These are phyloP conservation scores for Crithidia expoeki DNA, from an alignment of 208 protist species.

Conservation along the genomic window DNA sequence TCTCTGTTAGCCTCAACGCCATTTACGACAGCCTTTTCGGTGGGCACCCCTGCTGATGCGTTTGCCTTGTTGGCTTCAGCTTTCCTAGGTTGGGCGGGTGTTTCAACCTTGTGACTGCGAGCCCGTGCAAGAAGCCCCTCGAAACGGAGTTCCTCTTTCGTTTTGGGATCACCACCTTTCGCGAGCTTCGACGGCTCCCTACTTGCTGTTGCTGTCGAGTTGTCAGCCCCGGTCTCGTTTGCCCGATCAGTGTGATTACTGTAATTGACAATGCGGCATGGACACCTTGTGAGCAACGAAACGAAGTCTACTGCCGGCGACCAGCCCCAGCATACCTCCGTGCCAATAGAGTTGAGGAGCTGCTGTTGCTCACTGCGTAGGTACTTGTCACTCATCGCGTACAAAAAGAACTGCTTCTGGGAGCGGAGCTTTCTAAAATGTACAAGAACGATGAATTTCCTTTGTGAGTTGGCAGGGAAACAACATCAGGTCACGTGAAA, in stretches of 20 bases:
- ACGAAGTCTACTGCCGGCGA: slow-evolving; percentile 85
- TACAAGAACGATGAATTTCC: too few species aligned
- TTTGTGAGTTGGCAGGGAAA: neutral
- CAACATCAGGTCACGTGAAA: neutral
- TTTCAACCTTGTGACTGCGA: slow-evolving; percentile 9
- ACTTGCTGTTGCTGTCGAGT: neutral
- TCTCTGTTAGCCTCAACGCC: neutral
- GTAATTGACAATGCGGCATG: too few species aligned
- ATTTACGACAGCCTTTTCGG: too few species aligned
- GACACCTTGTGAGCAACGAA: slow-evolving; percentile 42
- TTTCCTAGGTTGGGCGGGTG: neutral
- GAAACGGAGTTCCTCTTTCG: slow-evolving; percentile 39
- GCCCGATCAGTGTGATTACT: neutral
- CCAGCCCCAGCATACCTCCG: slow-evolving; percentile 89
- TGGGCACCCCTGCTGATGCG: too few species aligned
- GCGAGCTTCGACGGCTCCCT: neutral
- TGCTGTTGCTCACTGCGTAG: slow-evolving; percentile 76
- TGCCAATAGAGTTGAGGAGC: slow-evolving; percentile 86
- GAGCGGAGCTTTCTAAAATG: too few species aligned
- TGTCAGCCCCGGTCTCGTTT: neutral
- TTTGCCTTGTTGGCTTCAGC: too few species aligned
- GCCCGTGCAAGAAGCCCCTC: slow-evolving; percentile 55
- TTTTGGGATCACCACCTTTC: neutral
- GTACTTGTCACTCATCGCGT: slow-evolving; percentile 88
- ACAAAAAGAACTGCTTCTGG: neutral